A percentile compares a stretch with the other conserved stretches of the same genome.
Conservation (phyloP, 768 basidiomycete species). For the Pleurotus djamor region DNA sequence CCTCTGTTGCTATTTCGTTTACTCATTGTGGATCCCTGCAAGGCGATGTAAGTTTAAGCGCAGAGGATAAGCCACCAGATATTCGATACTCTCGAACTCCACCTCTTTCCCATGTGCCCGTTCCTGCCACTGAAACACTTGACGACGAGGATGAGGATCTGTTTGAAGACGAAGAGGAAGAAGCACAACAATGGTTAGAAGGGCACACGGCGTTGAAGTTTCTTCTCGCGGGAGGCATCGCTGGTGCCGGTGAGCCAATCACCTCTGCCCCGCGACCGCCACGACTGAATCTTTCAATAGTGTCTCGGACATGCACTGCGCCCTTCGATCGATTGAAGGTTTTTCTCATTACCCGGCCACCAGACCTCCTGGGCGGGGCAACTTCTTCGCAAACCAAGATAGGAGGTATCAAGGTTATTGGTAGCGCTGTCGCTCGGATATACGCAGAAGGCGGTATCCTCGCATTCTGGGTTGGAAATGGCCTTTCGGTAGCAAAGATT, state of each 20-base stretch:
- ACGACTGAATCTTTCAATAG: conserved; percentile 44
- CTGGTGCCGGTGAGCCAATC: conserved; percentile 79
- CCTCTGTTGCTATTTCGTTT: background rate
- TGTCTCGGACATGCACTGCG: conserved; percentile 94
- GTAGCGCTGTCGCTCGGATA: conserved; percentile 72
- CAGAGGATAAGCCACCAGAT: conserved; percentile 64
- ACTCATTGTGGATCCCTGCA: conserved; percentile 8
- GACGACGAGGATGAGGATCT: conserved; percentile 44
- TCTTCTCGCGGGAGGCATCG: conserved; percentile 89
- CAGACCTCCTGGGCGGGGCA: conserved; percentile 61
- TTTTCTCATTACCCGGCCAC: conserved; percentile 89
- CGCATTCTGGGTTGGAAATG: conserved; percentile 98
- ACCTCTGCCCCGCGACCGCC: conserved; percentile 16
- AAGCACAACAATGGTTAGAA: conserved; percentile 60
- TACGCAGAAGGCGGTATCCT: conserved; percentile 87
- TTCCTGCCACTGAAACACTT: conserved; percentile 28
- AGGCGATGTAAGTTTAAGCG: conserved; percentile 80
- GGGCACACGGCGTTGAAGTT: conserved; percentile 81
- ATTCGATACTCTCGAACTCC: conserved; percentile 8
- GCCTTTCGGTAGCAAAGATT: conserved; percentile 91
- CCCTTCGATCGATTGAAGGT: conserved; percentile 97
- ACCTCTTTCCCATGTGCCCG: background rate
- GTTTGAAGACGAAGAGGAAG: conserved; percentile 58
- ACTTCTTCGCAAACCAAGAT: conserved; percentile 40
- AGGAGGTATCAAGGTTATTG: conserved; percentile 63